These are phyloP conservation scores for Magnusiomyces suaveolens DNA, from an alignment of 1,139 yeast genomes.

Conservation along the genomic window DNA sequence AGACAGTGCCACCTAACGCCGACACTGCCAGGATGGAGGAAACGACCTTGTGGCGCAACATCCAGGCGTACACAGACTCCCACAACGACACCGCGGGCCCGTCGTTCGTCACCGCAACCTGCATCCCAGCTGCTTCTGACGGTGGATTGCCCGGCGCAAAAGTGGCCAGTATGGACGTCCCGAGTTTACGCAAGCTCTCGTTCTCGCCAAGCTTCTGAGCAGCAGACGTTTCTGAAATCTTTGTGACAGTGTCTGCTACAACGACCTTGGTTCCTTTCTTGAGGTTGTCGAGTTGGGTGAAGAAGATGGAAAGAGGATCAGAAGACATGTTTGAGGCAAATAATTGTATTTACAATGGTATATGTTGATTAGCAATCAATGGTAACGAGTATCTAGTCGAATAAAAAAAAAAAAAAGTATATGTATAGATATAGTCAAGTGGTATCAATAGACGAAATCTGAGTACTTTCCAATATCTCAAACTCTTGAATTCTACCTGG, in stretches of 20 bases:
- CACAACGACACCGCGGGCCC: background rate
- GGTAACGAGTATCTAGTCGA: too few species aligned
- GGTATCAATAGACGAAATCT: background rate
- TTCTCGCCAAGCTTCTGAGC: conserved; percentile 14
- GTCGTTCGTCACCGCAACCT: too few species aligned
- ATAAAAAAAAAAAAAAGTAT: background rate
- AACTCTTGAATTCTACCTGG: too few species aligned
- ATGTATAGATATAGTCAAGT: too few species aligned
- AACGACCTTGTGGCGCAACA: conserved; percentile 22
- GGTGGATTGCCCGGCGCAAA: background rate
- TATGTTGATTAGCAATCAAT: too few species aligned
- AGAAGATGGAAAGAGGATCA: conserved; percentile 17
- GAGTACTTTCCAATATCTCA: background rate
- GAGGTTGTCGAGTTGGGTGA: conserved; percentile 18
- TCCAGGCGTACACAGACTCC: conserved; percentile 21
- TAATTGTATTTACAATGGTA: background rate
- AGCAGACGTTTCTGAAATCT: conserved; percentile 19
- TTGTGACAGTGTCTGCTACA: conserved; percentile 20
- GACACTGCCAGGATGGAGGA: conserved; percentile 22
- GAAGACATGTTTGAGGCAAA: background rate
- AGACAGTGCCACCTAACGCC: conserved; percentile 19
- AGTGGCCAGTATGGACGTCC: background rate
- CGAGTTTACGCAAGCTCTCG: conserved; percentile 10
- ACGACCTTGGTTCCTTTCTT: conserved; percentile 21
- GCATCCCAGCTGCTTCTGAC: too few species aligned